A percentile compares a stretch with the other conserved stretches of the same genome.
phyloP scores from a whole-genome alignment of 1,284 basidiomycete genomes.

The Ustilago trichophora region DNA sequence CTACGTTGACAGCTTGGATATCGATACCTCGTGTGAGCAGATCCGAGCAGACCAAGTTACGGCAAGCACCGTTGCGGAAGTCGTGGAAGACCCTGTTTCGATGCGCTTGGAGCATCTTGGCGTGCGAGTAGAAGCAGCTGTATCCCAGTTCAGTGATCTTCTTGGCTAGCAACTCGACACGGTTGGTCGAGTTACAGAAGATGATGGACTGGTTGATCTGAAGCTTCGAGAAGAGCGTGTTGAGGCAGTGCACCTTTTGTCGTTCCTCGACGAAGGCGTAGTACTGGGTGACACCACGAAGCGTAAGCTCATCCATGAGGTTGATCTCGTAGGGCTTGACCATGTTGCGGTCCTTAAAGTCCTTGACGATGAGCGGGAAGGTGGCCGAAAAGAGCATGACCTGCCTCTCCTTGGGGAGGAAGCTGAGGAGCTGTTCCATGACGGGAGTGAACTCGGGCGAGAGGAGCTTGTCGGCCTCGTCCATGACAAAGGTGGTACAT shows the following conservation, averaged over 20 bases:
- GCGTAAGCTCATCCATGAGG: conserved; percentile 98
- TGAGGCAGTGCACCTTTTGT: conserved; percentile 98
- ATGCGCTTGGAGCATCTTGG: conserved; percentile 98
- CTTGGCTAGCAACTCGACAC: conserved; percentile 97
- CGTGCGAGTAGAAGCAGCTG: conserved; percentile 99
- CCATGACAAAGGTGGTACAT: conserved; percentile 84
- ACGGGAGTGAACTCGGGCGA: conserved; percentile 98
- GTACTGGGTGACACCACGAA: conserved; percentile 98
- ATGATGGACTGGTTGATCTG: conserved; percentile 99
- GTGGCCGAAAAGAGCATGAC: conserved; percentile 99
- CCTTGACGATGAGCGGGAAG: conserved; percentile 98
- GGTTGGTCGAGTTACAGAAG: conserved; percentile 99
- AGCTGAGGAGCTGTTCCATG: conserved; percentile 91
- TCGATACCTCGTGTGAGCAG: conserved; percentile 98
- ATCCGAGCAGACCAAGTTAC: conserved; percentile 94
- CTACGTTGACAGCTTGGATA: conserved; percentile 99
- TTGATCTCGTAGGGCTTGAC: conserved; percentile 95
- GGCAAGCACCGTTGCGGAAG: conserved; percentile 96
- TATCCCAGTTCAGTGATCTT: conserved; percentile 99
- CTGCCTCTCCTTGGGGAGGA: conserved; percentile 86
- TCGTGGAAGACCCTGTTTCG: conserved; percentile 99
- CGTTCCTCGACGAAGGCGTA: conserved; percentile 99
- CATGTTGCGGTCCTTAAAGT: conserved; percentile 99
- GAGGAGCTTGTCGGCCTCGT: conserved; percentile 97
- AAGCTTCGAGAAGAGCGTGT: conserved; percentile 95